Conservation (phyloP, 2,329 filamentous ascomycete genomes). For the Colletotrichum sp. region DNA sequence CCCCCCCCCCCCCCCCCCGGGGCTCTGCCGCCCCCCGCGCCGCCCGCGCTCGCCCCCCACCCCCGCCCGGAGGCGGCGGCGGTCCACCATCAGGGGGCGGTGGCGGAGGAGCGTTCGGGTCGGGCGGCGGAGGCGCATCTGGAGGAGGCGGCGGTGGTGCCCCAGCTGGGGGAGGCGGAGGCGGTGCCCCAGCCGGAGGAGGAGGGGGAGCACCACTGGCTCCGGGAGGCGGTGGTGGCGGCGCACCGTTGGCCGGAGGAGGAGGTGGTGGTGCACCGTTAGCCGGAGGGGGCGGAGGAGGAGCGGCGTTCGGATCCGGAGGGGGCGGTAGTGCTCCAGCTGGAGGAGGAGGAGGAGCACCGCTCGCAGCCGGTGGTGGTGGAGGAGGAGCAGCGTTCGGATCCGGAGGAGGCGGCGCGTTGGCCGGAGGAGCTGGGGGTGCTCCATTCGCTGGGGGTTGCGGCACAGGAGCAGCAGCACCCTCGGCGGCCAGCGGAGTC, state of each 20-base stretch:
- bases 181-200: not conserved
- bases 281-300: not conserved
- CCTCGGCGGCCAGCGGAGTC: conserved; percentile 1
- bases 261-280: not conserved
- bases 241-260: not conserved
- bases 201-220: not conserved
- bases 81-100: not conserved
- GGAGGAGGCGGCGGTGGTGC: not conserved
- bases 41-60: too few species aligned
- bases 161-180: not conserved
- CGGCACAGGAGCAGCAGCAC: not conserved
- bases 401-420: not conserved
- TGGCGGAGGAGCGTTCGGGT: not conserved
- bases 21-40: too few species aligned
- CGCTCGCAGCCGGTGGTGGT: not conserved
- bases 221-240: not conserved
- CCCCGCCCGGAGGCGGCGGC: not conserved
- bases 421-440: not conserved
- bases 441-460: not conserved
- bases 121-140: not conserved
- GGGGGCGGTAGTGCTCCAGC: not conserved
- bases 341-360: not conserved
- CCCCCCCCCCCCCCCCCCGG: too few species aligned
- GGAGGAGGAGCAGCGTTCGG: not conserved
- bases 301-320: not conserved